These are phyloP conservation scores for Fusarium heterosporum DNA, from an alignment of 2,329 filamentous ascomycete genomes.

Conservation along the genomic window DNA sequence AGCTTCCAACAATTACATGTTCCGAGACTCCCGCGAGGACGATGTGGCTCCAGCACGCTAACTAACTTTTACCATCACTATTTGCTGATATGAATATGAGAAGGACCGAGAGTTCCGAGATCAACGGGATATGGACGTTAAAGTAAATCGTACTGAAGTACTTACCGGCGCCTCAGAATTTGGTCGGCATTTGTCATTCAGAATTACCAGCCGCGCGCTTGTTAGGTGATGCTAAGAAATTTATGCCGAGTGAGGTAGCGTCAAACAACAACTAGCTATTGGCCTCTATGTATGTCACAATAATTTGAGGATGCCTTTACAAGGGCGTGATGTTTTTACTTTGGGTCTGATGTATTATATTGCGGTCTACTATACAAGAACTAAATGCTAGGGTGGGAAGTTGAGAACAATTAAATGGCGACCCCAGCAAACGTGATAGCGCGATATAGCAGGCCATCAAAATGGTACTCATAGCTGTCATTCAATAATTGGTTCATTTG, in stretches of 20 bases:
- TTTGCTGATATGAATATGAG: background rate
- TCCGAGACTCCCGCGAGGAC: slow-evolving; percentile 18
- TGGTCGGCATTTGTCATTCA: slow-evolving; percentile 25
- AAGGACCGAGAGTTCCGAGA: slow-evolving; percentile 23
- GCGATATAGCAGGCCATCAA: slow-evolving; percentile 22
- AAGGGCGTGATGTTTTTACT: background rate
- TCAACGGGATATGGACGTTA: background rate
- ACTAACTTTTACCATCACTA: background rate
- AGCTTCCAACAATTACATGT: background rate
- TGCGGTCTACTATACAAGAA: background rate
- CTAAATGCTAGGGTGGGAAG: background rate
- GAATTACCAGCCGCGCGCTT: slow-evolving; percentile 33
- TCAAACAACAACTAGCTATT: background rate
- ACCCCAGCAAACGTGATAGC: slow-evolving; percentile 27
- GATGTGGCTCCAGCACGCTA: background rate
- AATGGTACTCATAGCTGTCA: slow-evolving; percentile 22
- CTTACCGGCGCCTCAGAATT: slow-evolving; percentile 23
- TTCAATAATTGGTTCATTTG: slow-evolving; percentile 32
- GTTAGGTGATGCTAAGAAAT: background rate
- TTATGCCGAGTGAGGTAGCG: slow-evolving; percentile 4
- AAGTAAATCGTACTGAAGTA: slow-evolving; percentile 9
- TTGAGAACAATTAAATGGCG: background rate
- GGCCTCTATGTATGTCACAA: background rate
- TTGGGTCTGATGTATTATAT: background rate
- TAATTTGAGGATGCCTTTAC: background rate